These are phyloP conservation scores for Pythium sp. DNA, from an alignment of 352 stramenopile genomes.

Conservation along the genomic window DNA sequence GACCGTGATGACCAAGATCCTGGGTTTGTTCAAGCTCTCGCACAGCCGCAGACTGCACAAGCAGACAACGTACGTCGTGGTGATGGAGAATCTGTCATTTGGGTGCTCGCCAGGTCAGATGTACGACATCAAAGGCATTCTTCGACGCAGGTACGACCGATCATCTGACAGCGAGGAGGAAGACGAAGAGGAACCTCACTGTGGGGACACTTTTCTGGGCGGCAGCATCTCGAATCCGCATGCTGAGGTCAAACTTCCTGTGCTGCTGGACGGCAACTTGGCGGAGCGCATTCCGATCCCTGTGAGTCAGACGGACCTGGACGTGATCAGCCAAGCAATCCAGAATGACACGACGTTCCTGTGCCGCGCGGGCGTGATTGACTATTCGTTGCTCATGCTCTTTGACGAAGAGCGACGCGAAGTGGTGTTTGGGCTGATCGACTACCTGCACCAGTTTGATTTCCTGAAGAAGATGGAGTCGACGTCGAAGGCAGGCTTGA, in stretches of 20 bases:
- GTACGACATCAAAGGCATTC: constrained; percentile 87
- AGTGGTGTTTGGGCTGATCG: constrained; percentile 77
- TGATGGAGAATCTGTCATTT: constrained; percentile 87
- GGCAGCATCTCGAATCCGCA: constrained; percentile 44
- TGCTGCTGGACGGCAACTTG: constrained; percentile 80
- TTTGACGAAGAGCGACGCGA: constrained; percentile 79
- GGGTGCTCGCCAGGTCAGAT: constrained; percentile 75
- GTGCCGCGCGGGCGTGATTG: constrained; percentile 69
- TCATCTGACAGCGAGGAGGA: constrained; percentile 32
- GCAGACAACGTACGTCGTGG: constrained; percentile 80
- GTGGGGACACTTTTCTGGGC: constrained; percentile 31
- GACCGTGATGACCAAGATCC: constrained; percentile 83
- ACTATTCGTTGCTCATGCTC: constrained; percentile 84
- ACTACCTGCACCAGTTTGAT: constrained; percentile 88
- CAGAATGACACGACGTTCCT: constrained; percentile 79
- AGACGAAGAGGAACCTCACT: constrained; percentile 28
- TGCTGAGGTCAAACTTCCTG: constrained; percentile 52
- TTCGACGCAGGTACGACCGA: constrained; percentile 60
- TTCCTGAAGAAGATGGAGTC: constrained; percentile 90
- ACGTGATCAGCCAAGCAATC: constrained; percentile 63
- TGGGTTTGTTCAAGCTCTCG: constrained; percentile 79
- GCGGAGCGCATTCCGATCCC: constrained; percentile 78
- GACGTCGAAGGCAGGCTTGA: constrained; percentile 81
- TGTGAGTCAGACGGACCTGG: constrained; percentile 57
- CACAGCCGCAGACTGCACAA: constrained; percentile 59